Base-by-base conservation (phyloP, 1,284 basidiomycete genomes). In the Ustilago vetiveriae region DNA sequence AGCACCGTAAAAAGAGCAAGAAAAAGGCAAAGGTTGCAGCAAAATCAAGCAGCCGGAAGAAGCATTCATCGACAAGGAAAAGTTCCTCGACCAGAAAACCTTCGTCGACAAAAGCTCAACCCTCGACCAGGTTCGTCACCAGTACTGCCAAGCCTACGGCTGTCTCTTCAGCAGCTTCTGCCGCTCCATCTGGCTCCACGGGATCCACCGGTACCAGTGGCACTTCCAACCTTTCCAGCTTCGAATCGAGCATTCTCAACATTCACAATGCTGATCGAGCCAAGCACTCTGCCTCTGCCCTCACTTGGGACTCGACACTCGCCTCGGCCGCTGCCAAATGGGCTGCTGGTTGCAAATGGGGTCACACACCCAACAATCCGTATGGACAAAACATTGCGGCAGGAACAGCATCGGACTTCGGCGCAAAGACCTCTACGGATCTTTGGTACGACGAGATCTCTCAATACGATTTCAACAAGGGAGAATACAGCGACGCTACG, bases 321-420 rank as follows among this genome's bases (percentile, higher is more conserved):
- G 67, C 67, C 13, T 36, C 50, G 3, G 54, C 62, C 4, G 66
- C 71, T 10, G 42, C 43, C 6, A 8, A n/a, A 1, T 62, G 62
- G 56, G 68, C 72, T 7, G 19, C 40, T 0, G 40, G 38, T 1
- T 75, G 72, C 50, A 35, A 56, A 19, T 75, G 43, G 38, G n/a
- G 40, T 17, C 72, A 75, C 49, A 69, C 65, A 0, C 62, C 67
- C 42, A 66, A 68, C 58, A 65, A 65, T 19, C 57, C 56, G 4
- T 68, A 72, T 44, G 72, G 72, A 19, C 65, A 75, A 27, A 75
- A 75, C 59, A 55, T 71, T 29, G 60, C 63, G 11, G 56, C 66
- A 1, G 56, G 59, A 19, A 67, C 60, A 1, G 52, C 36, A 2
- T 11, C 40, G 24, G 22, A n/a, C 11, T 59, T 59, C 17, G 59